These are phyloP conservation scores for Epichloe sibirici DNA, from an alignment of 2,329 filamentous ascomycete genomes.

Conservation along the genomic window DNA sequence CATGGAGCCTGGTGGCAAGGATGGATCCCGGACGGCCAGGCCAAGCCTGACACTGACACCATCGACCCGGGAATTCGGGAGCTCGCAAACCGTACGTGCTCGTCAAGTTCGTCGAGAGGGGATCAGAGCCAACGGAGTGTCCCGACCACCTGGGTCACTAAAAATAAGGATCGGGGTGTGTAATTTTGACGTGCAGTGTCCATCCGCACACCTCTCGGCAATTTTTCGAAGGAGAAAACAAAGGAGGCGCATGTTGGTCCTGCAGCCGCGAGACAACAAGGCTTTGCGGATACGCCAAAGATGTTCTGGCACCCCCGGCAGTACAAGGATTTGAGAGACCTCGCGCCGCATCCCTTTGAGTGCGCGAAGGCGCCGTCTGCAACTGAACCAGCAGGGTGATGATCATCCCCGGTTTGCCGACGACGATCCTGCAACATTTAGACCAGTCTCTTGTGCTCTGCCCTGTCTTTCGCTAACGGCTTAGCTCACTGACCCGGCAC, in stretches of 20 bases:
- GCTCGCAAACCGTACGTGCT: not conserved
- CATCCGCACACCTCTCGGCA: not conserved
- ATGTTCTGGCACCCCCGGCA: not conserved
- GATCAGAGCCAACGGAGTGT: not conserved
- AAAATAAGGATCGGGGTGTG: too few relatives aligned
- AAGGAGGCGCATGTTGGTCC: not conserved
- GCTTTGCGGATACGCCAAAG: not conserved
- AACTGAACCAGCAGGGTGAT: not conserved
- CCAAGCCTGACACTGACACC: not conserved
- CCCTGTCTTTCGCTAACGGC: too few relatives aligned
- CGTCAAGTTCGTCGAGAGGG: not conserved
- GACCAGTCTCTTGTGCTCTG: too few relatives aligned
- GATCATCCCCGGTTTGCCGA: too few relatives aligned
- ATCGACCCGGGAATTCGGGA: not conserved
- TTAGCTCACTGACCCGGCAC: not conserved
- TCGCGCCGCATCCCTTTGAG: not conserved
- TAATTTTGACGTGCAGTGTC: too few relatives aligned
- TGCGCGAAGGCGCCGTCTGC: not conserved
- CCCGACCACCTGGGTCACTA: not conserved
- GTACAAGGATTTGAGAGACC: not conserved
- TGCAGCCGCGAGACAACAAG: conserved; percentile 2
- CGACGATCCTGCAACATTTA: too few relatives aligned
- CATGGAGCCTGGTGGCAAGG: too few relatives aligned
- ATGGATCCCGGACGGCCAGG: too few relatives aligned
- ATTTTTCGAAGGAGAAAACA: not conserved